Base-by-base conservation (phyloP, 768 basidiomycete species). In the Collybia mongolica region DNA sequence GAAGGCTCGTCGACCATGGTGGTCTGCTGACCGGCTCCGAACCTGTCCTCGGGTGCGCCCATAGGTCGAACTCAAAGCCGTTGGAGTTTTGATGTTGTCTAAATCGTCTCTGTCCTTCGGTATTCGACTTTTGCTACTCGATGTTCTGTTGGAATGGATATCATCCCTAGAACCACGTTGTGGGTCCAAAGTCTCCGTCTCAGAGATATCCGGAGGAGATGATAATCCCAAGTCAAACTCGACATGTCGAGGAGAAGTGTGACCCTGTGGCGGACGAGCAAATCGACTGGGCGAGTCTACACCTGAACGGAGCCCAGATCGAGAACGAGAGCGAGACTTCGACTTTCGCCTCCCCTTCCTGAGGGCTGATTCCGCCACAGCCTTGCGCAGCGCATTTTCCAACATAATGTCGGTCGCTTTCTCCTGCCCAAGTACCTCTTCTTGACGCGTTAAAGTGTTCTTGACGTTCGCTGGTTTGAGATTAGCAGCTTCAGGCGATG, bases 231-330 rank as follows among this genome's bases (percentile, higher is more conserved):
- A 51, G 6, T 67, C 63, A 60, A 81, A 82, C 49, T 72, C 77
- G 24, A 85, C 80, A 61, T 82, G 82, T 24, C 77, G 74, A 22
- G 75, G 68, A 7, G 76, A 73, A 6, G 79, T 76, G 57, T 74
- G 78, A 23, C 79, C 81, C 18, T 72, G 62, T 14, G 7, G 32
- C 24, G 75, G 76, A 35, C 72, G 74, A 11, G 76, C 79, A 60
- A 78, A 85, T 42, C 83, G 76, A 62, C 76, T 79, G 3, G 83
- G 84, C 15, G 83, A 83, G 55, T 83, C 80, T 19, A 87, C 77
- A 19, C 86, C 85, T 32, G 84, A 85, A 29, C 65, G 69, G 37
- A 72, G 54, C 29, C 78, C 75, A 26, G 58, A 63, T 42, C 70
- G 69, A 38, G 66, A 73, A 32, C 73, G 72, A 19, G 76, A 80